Percentiles rank a stretch among this genome's conserved stretches.
Evolutionary conservation across 1,284 basidiomycete genomes (phyloP).

Genomic region (Cutaneotrichosporon spelunceum): DNA sequence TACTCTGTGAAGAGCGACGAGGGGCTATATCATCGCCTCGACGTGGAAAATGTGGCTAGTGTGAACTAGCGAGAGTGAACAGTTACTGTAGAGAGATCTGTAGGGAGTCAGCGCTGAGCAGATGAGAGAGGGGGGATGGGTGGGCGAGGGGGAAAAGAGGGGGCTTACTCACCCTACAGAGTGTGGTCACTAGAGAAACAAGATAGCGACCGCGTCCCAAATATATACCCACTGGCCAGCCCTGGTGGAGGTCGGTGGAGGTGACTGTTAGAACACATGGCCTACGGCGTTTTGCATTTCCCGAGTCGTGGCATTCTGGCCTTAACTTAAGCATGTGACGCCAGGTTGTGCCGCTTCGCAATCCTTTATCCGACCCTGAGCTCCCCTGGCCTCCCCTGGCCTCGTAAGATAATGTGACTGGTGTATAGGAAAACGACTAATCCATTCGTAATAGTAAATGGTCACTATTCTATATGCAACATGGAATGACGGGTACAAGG

Average conservation of each 20-base stretch:
- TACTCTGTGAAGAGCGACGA: constrained; percentile 51
- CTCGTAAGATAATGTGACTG: no score
- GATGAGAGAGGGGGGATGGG: constrained; percentile 3
- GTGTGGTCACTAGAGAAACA: constrained; percentile 31
- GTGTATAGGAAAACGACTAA: no score
- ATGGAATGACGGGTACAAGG: no score
- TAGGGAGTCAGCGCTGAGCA: constrained; percentile 17
- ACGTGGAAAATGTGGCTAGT: constrained; percentile 52
- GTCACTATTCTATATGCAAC: no score
- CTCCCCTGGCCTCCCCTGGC: no score
- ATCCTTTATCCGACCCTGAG: no score
- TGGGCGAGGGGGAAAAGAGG: constrained; percentile 10
- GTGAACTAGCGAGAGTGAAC: constrained; percentile 51
- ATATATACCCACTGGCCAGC: not conserved
- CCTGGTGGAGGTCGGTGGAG: not conserved
- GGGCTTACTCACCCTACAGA: constrained; percentile 28
- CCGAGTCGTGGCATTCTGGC: not conserved
- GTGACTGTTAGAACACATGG: not conserved
- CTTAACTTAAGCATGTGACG: not conserved
- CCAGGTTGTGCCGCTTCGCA: not conserved
- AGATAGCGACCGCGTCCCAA: constrained; percentile 5
- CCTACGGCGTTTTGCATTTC: not conserved
- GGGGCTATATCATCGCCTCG: constrained; percentile 51
- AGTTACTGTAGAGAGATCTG: constrained; percentile 51
- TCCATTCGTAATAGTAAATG: no score